Evolutionary conservation across 306 rosid genomes (phyloP).

Genomic region (Castanospermum australe): DNA sequence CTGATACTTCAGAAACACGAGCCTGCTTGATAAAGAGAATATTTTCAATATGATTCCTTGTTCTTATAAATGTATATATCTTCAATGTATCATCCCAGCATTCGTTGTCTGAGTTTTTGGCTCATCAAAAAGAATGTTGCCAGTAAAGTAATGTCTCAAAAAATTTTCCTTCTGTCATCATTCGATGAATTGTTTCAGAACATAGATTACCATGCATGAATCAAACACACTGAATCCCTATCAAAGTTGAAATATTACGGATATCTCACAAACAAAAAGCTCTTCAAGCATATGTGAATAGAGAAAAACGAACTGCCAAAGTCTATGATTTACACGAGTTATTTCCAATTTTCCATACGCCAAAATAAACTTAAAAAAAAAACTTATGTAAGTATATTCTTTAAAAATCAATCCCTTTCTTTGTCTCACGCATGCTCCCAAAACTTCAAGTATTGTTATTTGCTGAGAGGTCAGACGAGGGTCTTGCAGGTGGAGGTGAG

Average conservation of each 20-base stretch:
- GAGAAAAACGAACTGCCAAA: background rate
- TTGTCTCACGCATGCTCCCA: background rate
- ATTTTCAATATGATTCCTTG: too few species aligned
- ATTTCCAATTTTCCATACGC: background rate
- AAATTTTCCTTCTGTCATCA: too few species aligned
- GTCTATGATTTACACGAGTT: background rate
- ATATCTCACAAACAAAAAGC: background rate
- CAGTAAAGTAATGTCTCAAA: background rate
- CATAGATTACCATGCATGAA: background rate
- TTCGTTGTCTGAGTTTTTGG: too few species aligned
- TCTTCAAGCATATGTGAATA: background rate
- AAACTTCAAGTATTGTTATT: too few species aligned
- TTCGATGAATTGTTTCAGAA: background rate
- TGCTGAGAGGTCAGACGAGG: conserved; percentile 18
- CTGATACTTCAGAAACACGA: too few species aligned
- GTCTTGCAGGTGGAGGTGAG: conserved; percentile 45
- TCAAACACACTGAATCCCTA: background rate
- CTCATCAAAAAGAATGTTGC: too few species aligned
- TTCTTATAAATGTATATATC: too few species aligned
- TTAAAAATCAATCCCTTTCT: background rate
- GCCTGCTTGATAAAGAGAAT: too few species aligned
- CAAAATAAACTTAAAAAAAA: background rate
- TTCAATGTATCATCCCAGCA: too few species aligned
- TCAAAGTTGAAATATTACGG: background rate
- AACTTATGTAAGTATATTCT: background rate